Conservation (phyloP, 768 basidiomycete species). For the Naganishia onofrii region DNA sequence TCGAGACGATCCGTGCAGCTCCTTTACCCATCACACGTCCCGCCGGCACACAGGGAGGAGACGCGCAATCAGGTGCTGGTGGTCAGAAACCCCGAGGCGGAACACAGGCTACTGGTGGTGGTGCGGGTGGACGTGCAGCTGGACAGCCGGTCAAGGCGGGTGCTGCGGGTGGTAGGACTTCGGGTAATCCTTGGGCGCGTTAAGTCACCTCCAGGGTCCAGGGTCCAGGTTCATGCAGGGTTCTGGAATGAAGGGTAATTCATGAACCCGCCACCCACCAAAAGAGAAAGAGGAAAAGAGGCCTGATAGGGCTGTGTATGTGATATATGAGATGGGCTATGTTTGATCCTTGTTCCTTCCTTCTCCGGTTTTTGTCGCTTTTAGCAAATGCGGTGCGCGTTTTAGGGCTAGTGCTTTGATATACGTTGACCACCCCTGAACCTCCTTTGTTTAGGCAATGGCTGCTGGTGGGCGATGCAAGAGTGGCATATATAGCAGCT, state of each 20-base stretch:
- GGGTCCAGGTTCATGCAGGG: no score
- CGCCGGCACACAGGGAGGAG: neutral
- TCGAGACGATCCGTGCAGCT: conserved; percentile 68
- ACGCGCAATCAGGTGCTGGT: neutral
- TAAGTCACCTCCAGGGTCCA: no score
- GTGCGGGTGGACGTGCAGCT: conserved; percentile 1
- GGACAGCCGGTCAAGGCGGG: conserved; percentile 20
- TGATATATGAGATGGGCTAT: neutral
- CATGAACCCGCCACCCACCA: no score
- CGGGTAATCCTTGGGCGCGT: conserved; percentile 29
- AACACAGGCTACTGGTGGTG: neutral
- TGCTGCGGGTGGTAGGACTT: conserved; percentile 3
- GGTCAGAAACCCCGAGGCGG: neutral
- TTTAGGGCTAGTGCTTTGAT: neutral
- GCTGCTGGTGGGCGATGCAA: neutral
- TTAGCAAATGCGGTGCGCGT: no score
- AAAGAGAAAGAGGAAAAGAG: conserved; percentile 2
- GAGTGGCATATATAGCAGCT: neutral
- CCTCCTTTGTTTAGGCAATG: neutral
- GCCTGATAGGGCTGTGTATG: neutral
- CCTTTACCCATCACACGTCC: conserved; percentile 57
- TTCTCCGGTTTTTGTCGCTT: no score
- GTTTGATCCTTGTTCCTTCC: no score
- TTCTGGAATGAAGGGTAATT: neutral
- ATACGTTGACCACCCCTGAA: neutral